Base-by-base conservation (phyloP, 2,329 filamentous ascomycete genomes). In the Drechslera avenae region DNA sequence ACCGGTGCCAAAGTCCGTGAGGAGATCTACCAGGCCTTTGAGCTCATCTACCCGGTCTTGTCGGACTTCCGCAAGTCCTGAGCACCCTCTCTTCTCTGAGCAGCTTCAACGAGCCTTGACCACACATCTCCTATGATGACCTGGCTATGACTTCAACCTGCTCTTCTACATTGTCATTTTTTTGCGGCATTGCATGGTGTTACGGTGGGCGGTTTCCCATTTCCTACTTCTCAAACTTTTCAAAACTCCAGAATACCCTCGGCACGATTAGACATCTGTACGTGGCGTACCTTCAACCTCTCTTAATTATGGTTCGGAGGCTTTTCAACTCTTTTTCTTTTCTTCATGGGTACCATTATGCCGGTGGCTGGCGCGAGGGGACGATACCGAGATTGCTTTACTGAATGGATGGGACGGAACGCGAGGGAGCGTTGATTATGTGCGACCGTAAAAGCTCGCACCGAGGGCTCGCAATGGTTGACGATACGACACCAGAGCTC, bases 1-100 rank as follows among this genome's bases (percentile, higher is more conserved):
- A 97, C 94, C 34, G 94, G 94, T 71, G 94, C 94, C 63, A 97
- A 99, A 75, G 92, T 97, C 60, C 89, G 94, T 66, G 94, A 99
- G 77, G 94, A 97, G 79, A 97, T 99, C 63, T 75, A 75, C 63
- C 70, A 73, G 49, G 73, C 73, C 23, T 75, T 75, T 48, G 73
- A 75, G 61, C 68, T 62, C 46, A 59, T 51, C 56, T 62, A 71
- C 63, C 61, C 62, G 31, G 60, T 63, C 52, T 49, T 60, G 36
- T 62, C 84, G 49, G 83, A 86, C 69, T 86, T 86, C 79, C 81
- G 83, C 72, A 86, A 86, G 73, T 81, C 83, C 48, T 85, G 75
- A 78, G 52, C 54, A 41, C 37, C 46, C 44, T 39, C 18, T n/a
- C 18, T 18, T 19, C 23, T 21, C 14, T 36, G 34, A 16, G 32